Percentiles rank a stretch among this genome's conserved stretches.
These are phyloP conservation scores for Phytophthora tubulina DNA, from an alignment of 352 stramenopile genomes.

Conservation along the genomic window DNA sequence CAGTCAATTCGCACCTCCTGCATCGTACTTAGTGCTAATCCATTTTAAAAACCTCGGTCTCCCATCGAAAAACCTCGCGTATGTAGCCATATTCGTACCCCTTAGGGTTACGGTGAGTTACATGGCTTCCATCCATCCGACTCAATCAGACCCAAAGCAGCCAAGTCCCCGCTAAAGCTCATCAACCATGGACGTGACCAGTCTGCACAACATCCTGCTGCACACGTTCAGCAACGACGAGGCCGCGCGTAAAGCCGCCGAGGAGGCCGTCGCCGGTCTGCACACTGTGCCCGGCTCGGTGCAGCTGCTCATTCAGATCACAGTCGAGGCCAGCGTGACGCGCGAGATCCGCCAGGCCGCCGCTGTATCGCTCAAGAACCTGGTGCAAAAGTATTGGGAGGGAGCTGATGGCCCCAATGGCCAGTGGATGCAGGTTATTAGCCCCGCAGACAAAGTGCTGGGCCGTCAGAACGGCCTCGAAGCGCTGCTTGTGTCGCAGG, in stretches of 20 bases:
- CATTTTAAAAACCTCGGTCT: constrained; percentile 18
- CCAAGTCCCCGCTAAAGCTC: constrained; percentile 23
- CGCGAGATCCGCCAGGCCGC: constrained; percentile 93
- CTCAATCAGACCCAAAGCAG: constrained; percentile 38
- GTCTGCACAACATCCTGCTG: constrained; percentile 90
- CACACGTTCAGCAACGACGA: constrained; percentile 88
- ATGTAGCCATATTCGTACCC: constrained; percentile 28
- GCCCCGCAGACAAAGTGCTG: constrained; percentile 71
- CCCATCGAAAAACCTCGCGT: constrained; percentile 23
- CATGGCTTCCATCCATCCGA: constrained; percentile 46
- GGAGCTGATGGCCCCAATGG: constrained; percentile 76
- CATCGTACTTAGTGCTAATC: constrained; percentile 12
- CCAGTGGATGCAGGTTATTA: constrained; percentile 75
- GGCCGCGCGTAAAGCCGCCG: constrained; percentile 74
- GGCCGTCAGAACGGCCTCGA: constrained; percentile 82
- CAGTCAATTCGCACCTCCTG: constrained; percentile 35
- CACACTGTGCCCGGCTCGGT: constrained; percentile 80
- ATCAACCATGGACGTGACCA: constrained; percentile 85
- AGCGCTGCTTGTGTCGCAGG: constrained; percentile 56
- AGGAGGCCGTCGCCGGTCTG: constrained; percentile 78
- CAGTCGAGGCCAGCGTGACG: constrained; percentile 72
- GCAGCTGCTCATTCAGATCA: constrained; percentile 86
- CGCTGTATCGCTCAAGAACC: constrained; percentile 96
- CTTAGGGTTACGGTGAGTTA: constrained; percentile 13
- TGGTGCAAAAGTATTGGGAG: constrained; percentile 96